Evolutionary conservation across 768 basidiomycete genomes (phyloP).

Genomic region (Pleurotus citrinopileatus): DNA sequence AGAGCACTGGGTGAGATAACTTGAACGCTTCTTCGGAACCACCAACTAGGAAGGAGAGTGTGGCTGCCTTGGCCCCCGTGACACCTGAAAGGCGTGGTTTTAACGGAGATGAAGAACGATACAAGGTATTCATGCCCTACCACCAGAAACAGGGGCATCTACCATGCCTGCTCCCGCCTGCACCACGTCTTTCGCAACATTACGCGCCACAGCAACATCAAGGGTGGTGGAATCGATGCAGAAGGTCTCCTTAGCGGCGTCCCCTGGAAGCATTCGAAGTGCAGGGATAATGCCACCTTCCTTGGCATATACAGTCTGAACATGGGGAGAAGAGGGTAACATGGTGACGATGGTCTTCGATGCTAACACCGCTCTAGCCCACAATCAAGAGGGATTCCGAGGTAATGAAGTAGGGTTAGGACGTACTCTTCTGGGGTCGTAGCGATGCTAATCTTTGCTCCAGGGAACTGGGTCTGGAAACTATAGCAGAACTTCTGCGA

Average conservation of each 20-base stretch:
- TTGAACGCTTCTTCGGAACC: slow-evolving; percentile 60
- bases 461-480: slow-evolving; percentile 57
- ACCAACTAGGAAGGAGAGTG: slow-evolving; percentile 90
- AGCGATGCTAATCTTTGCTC: slow-evolving; percentile 55
- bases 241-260: slow-evolving; percentile 43
- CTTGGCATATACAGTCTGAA: slow-evolving; percentile 68
- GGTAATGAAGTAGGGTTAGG: slow-evolving; percentile 9
- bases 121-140: slow-evolving; percentile 35
- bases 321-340: slow-evolving; percentile 91
- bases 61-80: slow-evolving; percentile 82
- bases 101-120: slow-evolving; percentile 8
- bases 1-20: slow-evolving; percentile 55
- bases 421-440: slow-evolving; percentile 73
- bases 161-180: slow-evolving; percentile 69
- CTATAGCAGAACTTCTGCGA: slow-evolving; percentile 53
- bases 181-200: slow-evolving; percentile 55
- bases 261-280: slow-evolving; percentile 45
- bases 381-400: slow-evolving; percentile 13
- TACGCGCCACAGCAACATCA: slow-evolving; percentile 71
- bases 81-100: slow-evolving; percentile 50
- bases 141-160: slow-evolving; percentile 94
- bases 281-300: slow-evolving; percentile 59
- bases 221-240: slow-evolving; percentile 92
- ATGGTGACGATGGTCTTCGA: slow-evolving; percentile 80
- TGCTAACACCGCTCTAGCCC: slow-evolving; percentile 54